phyloP scores from a whole-genome alignment of 1,284 basidiomycete species.

The Cryptococcus jaspeensis region DNA sequence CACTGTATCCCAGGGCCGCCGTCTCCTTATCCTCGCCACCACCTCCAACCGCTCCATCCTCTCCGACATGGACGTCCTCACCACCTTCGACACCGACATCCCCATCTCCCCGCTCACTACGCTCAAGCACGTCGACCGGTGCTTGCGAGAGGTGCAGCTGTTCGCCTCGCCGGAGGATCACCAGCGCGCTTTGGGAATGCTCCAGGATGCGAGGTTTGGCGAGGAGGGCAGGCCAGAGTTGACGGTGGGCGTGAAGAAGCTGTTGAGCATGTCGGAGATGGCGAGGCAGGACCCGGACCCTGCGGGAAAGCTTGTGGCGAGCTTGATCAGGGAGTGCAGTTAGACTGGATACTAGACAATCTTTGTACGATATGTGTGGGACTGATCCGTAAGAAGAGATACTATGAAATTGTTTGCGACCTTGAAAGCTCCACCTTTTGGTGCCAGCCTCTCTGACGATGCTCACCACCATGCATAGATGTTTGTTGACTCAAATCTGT shows the following conservation, averaged over 20 bases:
- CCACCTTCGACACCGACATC: slow-evolving; percentile 86
- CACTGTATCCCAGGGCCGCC: slow-evolving; percentile 64
- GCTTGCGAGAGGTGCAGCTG: slow-evolving; percentile 79
- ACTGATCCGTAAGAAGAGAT: no score
- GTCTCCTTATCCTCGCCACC: slow-evolving; percentile 88
- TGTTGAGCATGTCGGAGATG: slow-evolving; percentile 93
- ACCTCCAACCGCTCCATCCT: slow-evolving; percentile 85
- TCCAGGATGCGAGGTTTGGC: slow-evolving; percentile 74
- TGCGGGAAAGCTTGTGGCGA: slow-evolving; percentile 69
- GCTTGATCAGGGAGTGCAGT: slow-evolving; percentile 57
- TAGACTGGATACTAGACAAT: slow-evolving; percentile 4
- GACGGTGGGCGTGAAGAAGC: slow-evolving; percentile 90
- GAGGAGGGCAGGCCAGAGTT: slow-evolving; percentile 56
- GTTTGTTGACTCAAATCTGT: no score
- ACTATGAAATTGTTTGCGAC: no score
- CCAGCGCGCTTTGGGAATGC: slow-evolving; percentile 62
- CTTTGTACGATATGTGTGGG: no score
- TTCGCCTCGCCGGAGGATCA: slow-evolving; percentile 66
- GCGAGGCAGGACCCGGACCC: slow-evolving; percentile 86
- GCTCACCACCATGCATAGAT: no score
- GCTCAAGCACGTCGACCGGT: slow-evolving; percentile 69
- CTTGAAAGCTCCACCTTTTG: no score
- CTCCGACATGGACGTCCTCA: slow-evolving; percentile 82
- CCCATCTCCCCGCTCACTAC: slow-evolving; percentile 78
- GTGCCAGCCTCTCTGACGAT: no score